phyloP scores from a whole-genome alignment of 441 rosid species.

The Arabidopsis hybrid region DNA sequence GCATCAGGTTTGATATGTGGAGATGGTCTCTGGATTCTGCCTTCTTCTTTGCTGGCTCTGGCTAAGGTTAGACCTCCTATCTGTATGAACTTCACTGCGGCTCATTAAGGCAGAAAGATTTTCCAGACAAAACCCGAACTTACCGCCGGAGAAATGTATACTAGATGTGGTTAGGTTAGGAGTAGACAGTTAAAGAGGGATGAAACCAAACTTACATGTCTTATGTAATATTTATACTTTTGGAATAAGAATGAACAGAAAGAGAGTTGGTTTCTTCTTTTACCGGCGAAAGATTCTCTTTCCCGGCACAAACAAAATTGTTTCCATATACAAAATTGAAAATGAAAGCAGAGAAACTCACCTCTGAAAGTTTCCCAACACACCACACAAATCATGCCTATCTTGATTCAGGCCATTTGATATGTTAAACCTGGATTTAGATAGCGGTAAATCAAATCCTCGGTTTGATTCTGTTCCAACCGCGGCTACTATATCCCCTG shows the following conservation, averaged over 20 bases:
- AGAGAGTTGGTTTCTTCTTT: conserved; percentile 8
- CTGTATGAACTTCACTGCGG: conserved; percentile 72
- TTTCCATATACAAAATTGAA: conserved; percentile 31
- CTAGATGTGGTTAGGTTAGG: conserved; percentile 30
- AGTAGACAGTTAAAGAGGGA: conserved; percentile 20
- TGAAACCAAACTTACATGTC: neutral
- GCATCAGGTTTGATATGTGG: conserved; percentile 96
- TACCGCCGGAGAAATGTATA: conserved; percentile 23
- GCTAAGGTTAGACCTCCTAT: conserved; percentile 77
- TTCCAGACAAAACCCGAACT: conserved; percentile 16
- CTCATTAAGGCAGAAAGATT: conserved; percentile 28
- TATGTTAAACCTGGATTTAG: conserved; percentile 4
- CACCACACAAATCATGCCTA: conserved; percentile 28
- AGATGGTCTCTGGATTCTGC: conserved; percentile 95
- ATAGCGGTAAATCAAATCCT: neutral
- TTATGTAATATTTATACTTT: neutral
- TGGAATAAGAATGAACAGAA: conserved; percentile 34
- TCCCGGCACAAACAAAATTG: conserved; percentile 13
- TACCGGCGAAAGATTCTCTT: conserved; percentile 43
- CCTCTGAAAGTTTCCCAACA: conserved; percentile 24
- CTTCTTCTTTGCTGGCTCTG: conserved; percentile 81
- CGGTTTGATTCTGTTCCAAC: neutral
- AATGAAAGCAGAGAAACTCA: conserved; percentile 20
- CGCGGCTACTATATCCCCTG: neutral
- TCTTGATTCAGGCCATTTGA: conserved; percentile 13